Evolutionary conservation across 1,284 basidiomycete species (phyloP).

Genomic region (Wolfiporia cocos): DNA sequence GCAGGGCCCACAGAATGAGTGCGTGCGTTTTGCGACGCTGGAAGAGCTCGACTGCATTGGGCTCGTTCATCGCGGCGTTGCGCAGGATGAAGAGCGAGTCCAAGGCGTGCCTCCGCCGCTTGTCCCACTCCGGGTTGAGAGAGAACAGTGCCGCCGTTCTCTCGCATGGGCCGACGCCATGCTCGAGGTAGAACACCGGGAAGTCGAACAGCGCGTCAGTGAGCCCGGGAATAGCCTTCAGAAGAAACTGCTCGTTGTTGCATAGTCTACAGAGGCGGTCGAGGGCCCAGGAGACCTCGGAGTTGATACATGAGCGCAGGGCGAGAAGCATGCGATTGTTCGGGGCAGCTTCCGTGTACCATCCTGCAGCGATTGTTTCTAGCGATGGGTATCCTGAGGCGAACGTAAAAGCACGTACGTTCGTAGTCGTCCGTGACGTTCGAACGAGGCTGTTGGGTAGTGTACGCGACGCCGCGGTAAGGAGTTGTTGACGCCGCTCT

Average conservation of each 20-base stretch:
- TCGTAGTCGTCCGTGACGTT: slow-evolving; percentile 71
- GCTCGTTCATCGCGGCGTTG: slow-evolving; percentile 64
- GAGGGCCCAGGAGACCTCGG: slow-evolving; percentile 78
- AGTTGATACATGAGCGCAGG: slow-evolving; percentile 66
- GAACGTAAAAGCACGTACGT: slow-evolving; percentile 41
- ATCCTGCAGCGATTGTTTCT: slow-evolving; percentile 54
- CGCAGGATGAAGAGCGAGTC: slow-evolving; percentile 75
- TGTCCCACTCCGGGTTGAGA: slow-evolving; percentile 38
- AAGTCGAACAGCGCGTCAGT: slow-evolving; percentile 76
- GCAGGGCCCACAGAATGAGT: slow-evolving; percentile 53
- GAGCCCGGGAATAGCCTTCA: slow-evolving; percentile 65
- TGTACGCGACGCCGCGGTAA: slow-evolving; percentile 10
- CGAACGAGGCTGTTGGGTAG: slow-evolving; percentile 25
- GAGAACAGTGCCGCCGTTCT: slow-evolving; percentile 48
- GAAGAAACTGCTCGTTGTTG: slow-evolving; percentile 65
- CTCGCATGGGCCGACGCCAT: slow-evolving; percentile 40
- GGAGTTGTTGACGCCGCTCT: slow-evolving; percentile 8
- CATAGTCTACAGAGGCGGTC: slow-evolving; percentile 74
- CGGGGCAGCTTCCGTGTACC: slow-evolving; percentile 68
- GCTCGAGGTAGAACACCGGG: slow-evolving; percentile 68
- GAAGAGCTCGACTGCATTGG: slow-evolving; percentile 57
- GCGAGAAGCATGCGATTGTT: slow-evolving; percentile 81
- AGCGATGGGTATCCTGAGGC: no score
- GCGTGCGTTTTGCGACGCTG: slow-evolving; percentile 51
- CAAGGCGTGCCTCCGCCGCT: slow-evolving; percentile 58